Evolutionary conservation across 176 grass and related monocot genomes (phyloP).

Genomic region (Musa beccarii): DNA sequence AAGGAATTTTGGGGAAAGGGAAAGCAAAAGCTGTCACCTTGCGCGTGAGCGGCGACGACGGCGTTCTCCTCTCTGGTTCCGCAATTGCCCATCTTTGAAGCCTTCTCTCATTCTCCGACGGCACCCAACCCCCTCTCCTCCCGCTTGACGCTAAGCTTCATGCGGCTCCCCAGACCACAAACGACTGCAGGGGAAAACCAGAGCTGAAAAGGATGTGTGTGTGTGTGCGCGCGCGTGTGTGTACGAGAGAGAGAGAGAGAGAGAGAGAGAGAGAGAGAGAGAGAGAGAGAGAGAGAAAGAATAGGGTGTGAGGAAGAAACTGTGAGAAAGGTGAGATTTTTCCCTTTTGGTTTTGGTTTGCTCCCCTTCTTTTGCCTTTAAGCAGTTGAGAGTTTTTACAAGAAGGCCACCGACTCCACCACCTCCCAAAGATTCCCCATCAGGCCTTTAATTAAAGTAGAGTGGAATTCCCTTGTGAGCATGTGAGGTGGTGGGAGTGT

Average conservation of each 20-base stretch:
- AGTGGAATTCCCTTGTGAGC: slow-evolving; percentile 24
- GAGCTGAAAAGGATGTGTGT: neutral
- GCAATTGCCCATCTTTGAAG: slow-evolving; percentile 79
- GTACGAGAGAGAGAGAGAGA: neutral
- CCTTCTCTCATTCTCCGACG: slow-evolving; percentile 51
- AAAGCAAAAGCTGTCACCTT: slow-evolving; percentile 37
- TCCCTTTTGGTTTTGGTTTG: neutral
- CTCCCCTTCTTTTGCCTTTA: slow-evolving; percentile 19
- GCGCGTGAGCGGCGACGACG: slow-evolving; percentile 82
- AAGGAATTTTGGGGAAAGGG: neutral
- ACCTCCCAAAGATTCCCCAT: slow-evolving; percentile 48
- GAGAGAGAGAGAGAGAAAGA: neutral
- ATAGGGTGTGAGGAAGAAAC: neutral
- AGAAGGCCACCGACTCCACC: slow-evolving; percentile 17
- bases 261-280: slow-evolving; percentile 6
- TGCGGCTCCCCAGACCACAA: neutral
- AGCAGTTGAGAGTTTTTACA: neutral
- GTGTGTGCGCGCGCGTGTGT: no score
- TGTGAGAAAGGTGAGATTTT: slow-evolving; percentile 19
- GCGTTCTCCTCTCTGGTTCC: slow-evolving; percentile 98
- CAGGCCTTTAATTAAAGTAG: slow-evolving; percentile 28
- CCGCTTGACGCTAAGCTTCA: slow-evolving; percentile 15
- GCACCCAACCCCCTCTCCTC: neutral
- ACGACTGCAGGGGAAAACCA: neutral
- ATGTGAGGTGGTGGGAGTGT: neutral